Conservation (phyloP, 2,329 filamentous ascomycete genomes). For the Teratosphaeria viscida region DNA sequence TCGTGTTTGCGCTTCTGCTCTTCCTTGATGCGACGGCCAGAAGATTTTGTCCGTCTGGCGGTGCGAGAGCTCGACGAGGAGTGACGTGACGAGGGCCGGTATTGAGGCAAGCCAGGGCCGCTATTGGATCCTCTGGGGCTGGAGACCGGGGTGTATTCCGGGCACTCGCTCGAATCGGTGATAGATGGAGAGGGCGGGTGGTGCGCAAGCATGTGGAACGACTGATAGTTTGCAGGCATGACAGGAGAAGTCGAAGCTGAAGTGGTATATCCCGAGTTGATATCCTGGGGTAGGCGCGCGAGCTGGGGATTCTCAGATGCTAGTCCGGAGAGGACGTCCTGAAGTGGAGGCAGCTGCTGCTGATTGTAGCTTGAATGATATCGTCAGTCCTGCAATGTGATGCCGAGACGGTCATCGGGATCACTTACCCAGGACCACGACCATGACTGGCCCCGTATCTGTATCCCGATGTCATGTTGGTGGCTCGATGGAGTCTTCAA, state of each 20-base stretch:
- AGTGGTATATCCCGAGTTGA: not conserved
- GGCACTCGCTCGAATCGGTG: not conserved
- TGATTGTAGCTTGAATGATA: not conserved
- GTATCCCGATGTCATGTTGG: not conserved
- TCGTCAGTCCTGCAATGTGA: not conserved
- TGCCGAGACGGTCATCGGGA: not conserved
- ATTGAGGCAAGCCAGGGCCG: not conserved
- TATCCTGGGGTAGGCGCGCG: not conserved
- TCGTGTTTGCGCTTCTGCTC: not conserved
- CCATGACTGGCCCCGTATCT: not conserved
- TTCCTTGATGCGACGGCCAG: not conserved
- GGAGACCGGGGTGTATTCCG: not conserved
- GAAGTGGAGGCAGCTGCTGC: not conserved
- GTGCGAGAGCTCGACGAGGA: not conserved
- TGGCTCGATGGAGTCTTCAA: not conserved
- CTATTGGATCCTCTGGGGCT: not conserved
- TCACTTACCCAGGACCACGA: not conserved
- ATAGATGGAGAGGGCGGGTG: not conserved
- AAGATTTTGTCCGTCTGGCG: not conserved
- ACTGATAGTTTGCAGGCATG: not conserved
- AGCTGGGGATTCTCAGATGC: not conserved
- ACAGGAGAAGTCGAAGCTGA: not conserved
- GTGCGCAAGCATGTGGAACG: not conserved
- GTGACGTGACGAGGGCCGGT: not conserved
- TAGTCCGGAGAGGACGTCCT: not conserved